Evolutionary conservation across 164 flowering plant species (phyloP), one percentile per base, ranked within the genome.

Genomic region (Buxus sempervirens): DNA sequence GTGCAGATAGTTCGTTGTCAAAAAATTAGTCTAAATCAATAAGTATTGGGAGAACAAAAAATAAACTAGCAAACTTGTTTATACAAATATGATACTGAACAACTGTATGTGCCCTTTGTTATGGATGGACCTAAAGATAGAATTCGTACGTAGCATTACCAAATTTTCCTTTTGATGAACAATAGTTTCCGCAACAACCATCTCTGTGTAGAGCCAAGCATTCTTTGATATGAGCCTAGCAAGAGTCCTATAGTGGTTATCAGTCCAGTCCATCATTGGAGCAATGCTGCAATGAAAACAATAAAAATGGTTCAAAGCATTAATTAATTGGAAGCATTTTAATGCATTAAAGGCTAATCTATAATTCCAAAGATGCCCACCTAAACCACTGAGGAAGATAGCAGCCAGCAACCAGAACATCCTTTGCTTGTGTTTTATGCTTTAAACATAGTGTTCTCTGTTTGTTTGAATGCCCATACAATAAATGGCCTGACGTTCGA

Each of bases 221-320:
- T 90, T 90, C 69, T 90, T 93, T 38, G 99, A 82, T 62, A 96
- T 84, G 26, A 90, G 81, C 12, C 99, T 86, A 5, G 99, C 99
- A 70, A 96, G 85, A 54, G 96, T 88, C 75, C 99, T 86, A 62
- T 85, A 96, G 67, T 90, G 91, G 70, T 85, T 82, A 73, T 90
- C 90, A 9, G 99, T 93, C 88, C 90, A 96, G 5, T 89, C 99
- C 99, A 96, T 96, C 99, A 93, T 92, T 16, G 97, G 98, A 65
- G 98, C 98, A 62, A 96, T 83, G 82, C 99, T 96, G 85, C 48
- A 65, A 38, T 4, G 70, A 32, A 6, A 28, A 64, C 38, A 58
- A 51, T 49, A n/a, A 61, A 38, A 18, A 57, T 15, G 64, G 36
- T 65, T 45, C 27, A 48, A 45, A 27, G n/a, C 23, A 32, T 42